Evolutionary conservation across 345 rosid genomes (phyloP), one percentile per base, ranked within the genome.

Genomic region (Sonneratia caseolaris): DNA sequence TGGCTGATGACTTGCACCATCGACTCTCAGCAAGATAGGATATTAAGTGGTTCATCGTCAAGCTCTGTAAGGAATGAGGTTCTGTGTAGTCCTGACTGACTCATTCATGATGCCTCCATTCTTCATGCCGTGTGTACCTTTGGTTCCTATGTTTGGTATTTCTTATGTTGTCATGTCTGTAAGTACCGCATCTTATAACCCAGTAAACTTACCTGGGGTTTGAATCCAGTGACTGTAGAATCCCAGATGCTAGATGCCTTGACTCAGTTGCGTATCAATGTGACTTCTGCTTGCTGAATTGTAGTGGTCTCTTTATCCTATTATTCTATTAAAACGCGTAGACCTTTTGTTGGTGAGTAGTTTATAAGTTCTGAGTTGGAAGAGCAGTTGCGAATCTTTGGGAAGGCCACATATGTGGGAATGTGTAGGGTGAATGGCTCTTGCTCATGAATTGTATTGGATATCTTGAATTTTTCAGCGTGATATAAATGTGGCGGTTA

Each of bases 1-100:
- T 95, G 84, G 91, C 97, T 1, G 97, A 95, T 66, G 97, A 95
- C 80, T 79, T 95, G 87, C 99, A 92, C 71, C 94, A 90, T 77
- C 90, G 91, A 81, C 98, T 90, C 74, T 89, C 99, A 0, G 76
- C 94, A 1, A 85, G 97, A 78, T 90, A 83, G 82, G 8, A 59
- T 21, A 59, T 24, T 24, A 22, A 36, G 32, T 11, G 4, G 66
- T 61, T 24, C 37, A 7, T 32, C 37, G 11, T 61, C 66, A 13
- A 61, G 47, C 61, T 51, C 40, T 70, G 62, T 55, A 57, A 57
- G 64, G 66, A 55, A 55, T 70, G 18, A 70, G 27, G 53, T 68
- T 68, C 55, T 43, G 49, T 45, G 47, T 68, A 38, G 56, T 45
- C 53, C 55, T 22, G 70, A 45, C 53, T 45, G 55, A 40, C 36